Evolutionary conservation across 331 rosid species (phyloP).

Genomic region (Acacia concinna): DNA sequence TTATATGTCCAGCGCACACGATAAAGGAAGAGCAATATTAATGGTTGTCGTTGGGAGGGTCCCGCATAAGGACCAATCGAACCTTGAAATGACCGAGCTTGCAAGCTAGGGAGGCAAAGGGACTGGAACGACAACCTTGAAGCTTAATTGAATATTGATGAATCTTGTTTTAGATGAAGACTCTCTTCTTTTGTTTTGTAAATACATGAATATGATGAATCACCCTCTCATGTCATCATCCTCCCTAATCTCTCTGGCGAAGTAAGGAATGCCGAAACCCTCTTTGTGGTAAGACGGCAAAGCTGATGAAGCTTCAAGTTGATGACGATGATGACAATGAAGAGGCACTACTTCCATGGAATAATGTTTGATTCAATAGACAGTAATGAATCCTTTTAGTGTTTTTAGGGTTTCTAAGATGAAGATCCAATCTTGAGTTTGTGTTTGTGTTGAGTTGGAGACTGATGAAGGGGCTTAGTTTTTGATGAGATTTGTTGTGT

Average conservation of each 20-base stretch:
- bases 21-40: not conserved
- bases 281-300: not conserved
- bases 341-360: not conserved
- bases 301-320: not conserved
- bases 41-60: not conserved
- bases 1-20: too few relatives aligned
- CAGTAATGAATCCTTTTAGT: too few relatives aligned
- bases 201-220: not conserved
- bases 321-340: not conserved
- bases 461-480: not conserved
- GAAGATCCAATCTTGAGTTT: too few relatives aligned
- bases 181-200: not conserved
- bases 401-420: too few relatives aligned
- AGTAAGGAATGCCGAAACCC: not conserved
- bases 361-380: not conserved
- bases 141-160: not conserved
- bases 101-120: not conserved
- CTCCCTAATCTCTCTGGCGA: not conserved
- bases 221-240: not conserved
- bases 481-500: not conserved
- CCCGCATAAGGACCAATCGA: not conserved
- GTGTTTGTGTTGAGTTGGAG: too few relatives aligned
- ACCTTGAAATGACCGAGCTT: not conserved
- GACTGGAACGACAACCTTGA: not conserved
- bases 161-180: not conserved